Evolutionary conservation across 1,139 yeast species (phyloP), one percentile per base, ranked within the genome.

Genomic region (Diutina pseudorugosa): DNA sequence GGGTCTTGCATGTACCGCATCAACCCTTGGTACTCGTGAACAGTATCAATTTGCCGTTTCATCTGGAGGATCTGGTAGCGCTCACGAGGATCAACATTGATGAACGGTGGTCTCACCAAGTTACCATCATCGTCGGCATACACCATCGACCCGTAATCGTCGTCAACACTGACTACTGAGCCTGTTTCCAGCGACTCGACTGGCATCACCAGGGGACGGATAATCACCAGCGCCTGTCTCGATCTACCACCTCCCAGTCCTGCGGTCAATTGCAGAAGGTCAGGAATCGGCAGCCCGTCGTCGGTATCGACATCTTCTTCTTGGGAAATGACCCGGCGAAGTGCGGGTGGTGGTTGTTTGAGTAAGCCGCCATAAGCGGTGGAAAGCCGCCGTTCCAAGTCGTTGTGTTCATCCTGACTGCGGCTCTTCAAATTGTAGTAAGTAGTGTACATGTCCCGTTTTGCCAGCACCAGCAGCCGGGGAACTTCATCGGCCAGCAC

Each of bases 51-150:
- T 1, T 75, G 65, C 54, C 65, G 64, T 54, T 73, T 74, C 53
- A 73, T 59, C 56, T 71, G 75, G 47, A 74, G 60, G 51, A 74
- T 62, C 18, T 72, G 73, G 56, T 73, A 71, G 47, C 79, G 63
- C 57, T 74, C 78, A 41, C 69, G 58, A 0, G 78, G 79, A 53
- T 73, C 77, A 51, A 73, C 64, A 52, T 71, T 72, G 41, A 74
- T 72, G 57, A 73, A 71, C n/a, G 78, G 77, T 0, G 79, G 78
- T 52, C 79, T 63, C 2, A 69, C 73, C 51, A 71, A 59, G 54
- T 71, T 68, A 2, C 77, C 77, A 1, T 66, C 64, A 3, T 62
- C 64, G 55, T 73, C 77, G 8, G 53, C 52, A 33, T 57, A 56
- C 11, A 57, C 33, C 49, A 45, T 33, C 42, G 19, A n/a, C 20